Base-by-base conservation (phyloP, 495 filamentous ascomycete species). In the Penicillium samsonianum region DNA sequence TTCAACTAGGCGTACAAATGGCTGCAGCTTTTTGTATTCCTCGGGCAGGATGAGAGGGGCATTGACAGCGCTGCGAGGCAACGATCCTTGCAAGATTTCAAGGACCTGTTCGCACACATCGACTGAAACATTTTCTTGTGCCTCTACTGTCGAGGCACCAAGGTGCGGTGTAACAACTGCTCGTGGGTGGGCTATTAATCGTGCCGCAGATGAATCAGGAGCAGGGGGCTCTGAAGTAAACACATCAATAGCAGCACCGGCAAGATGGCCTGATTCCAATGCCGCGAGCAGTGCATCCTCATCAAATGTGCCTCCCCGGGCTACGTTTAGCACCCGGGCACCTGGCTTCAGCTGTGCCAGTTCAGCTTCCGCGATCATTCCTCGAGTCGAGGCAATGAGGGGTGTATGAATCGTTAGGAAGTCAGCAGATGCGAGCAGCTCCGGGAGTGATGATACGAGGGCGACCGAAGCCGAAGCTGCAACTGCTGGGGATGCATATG, bases 331-430 rank as follows among this genome's bases (percentile, higher is more conserved):
- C 31, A 90, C 83, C 12, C 85, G 74, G 8, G 85, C 80, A 16
- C 82, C 83, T 26, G 67, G 70, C 68, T 88, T 90, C 88, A 92
- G 90, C 44, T 73, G 76, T 28, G 67, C 66, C n/a, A 92, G 69
- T 65, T 92, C 85, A 3, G 69, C 64, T 7, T 75, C 75, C 19
- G 82, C 78, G 4, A 91, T 82, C 67, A 92, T 75, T 48, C 87
- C 84, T 16, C 82, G 80, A 8, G 89, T 92, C 7, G 81, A 84
- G 5, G 84, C 84, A 59, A 90, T 82, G 56, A 92, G 72, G 0
- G 89, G 89, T 5, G 89, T 90, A 59, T 91, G 88, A 25, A 91
- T 83, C 1, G 87, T 90, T 45, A 92, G 68, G 63, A 90, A 88
- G 65, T 92, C 88, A 16, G 82, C 84, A 33, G 73, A 76, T 11